These are phyloP conservation scores for Rhizoclosmatium hyalinum DNA, from an alignment of 371 early-diverging fungal genomes.

Conservation along the genomic window DNA sequence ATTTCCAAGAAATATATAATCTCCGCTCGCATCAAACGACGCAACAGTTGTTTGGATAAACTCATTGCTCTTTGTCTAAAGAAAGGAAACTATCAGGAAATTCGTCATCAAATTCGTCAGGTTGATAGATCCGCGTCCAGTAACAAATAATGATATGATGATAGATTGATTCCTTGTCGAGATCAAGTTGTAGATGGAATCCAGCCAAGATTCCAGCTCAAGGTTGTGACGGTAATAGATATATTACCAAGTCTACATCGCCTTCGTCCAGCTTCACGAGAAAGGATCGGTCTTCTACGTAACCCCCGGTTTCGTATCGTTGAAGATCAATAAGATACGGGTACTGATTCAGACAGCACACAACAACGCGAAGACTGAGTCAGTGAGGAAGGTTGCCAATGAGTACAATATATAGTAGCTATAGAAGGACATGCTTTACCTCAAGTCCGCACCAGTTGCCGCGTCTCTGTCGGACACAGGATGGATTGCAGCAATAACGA, in stretches of 20 bases:
- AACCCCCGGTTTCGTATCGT: slow-evolving; percentile 21
- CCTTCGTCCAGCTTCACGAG: slow-evolving; percentile 33
- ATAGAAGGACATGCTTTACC: background rate
- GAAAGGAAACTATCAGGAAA: background rate
- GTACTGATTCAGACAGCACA: slow-evolving; percentile 44
- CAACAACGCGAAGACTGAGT: slow-evolving; percentile 46
- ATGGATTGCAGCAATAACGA: slow-evolving; percentile 71
- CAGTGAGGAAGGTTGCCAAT: background rate
- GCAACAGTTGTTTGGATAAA: slow-evolving; percentile 27
- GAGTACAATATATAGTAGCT: background rate
- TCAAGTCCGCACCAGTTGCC: too few relatives aligned
- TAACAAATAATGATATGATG: too few relatives aligned
- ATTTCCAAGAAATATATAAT: slow-evolving; percentile 75
- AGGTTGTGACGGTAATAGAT: too few relatives aligned
- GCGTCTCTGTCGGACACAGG: background rate
- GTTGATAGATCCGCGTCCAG: too few relatives aligned
- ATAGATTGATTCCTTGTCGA: too few relatives aligned
- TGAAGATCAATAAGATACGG: slow-evolving; percentile 32
- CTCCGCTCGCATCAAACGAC: slow-evolving; percentile 57
- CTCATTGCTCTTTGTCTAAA: slow-evolving; percentile 15
- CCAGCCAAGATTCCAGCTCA: too few relatives aligned
- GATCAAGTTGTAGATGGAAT: too few relatives aligned
- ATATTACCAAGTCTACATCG: slow-evolving; percentile 11
- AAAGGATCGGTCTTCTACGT: slow-evolving; percentile 33
- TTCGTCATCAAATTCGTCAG: too few relatives aligned